Evolutionary conservation across 768 basidiomycete genomes (phyloP), one percentile per base, ranked within the genome.

Genomic region (Tricholoma sp.): DNA sequence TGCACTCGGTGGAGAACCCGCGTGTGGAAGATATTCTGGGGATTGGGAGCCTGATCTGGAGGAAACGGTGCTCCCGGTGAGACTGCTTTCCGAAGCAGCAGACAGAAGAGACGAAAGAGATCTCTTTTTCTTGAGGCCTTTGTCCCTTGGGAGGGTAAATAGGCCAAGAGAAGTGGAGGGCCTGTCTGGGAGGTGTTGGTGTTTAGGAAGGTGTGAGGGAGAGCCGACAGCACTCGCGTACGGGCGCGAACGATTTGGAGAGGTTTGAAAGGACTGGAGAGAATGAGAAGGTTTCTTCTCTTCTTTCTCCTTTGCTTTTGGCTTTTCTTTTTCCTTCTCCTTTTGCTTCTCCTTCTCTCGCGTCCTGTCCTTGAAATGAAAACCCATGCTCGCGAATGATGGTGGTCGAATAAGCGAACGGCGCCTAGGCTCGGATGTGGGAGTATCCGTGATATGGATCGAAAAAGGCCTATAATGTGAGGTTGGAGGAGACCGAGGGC

Each of bases 391-490:
- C 57, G 65, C 61, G 42, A 69, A 59, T n/a, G 72, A 71, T 7
- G 67, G 61, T 42, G 72, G 61, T 59, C 69, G 66, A 39, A 66
- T 65, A 50, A 73, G 57, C 24, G 61, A 66, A 33, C 58, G 65
- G 28, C 59, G 60, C 50, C 56, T 61, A 41, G 53, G 41, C 49
- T 65, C 61, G 2, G 65, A 32, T 6, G 59, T 47, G n/a, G n/a
- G n/a, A 33, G 61, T 45, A 4, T 71, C 68, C 10, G 67, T 55
- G 39, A 68, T 62, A 41, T 75, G 59, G 3, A 71, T 67, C 1
- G 77, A 78, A 58, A 73, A 68, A 1, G 76, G 75, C 41, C 73
- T 71, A 57, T 78, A 77, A 56, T 77, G 75, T 41, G 72, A 68
- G 55, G 61, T 54, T 4, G 58, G 63, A 17, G 62, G 58, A 6